Evolutionary conservation across 73 alveolate genomes (phyloP), one percentile per base, ranked within the genome.

Genomic region (Paramecium caudatum): DNA sequence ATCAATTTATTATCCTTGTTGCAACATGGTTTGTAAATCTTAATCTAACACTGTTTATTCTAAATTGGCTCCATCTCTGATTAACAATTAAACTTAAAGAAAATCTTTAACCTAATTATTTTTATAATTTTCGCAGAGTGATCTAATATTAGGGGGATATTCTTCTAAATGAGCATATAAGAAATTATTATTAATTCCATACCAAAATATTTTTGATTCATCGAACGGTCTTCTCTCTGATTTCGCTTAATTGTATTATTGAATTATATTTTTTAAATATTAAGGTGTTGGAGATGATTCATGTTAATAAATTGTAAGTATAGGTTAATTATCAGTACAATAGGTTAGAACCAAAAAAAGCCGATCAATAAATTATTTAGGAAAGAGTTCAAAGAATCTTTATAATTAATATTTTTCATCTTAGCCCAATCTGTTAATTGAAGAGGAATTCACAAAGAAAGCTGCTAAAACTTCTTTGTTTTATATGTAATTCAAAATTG

Each of bases 361-460:
- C 41, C 21, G 23, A 0, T 55, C 1, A 23, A 23, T 27, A 5
- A 55, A 55, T 2, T 37, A 19, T 55, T 55, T 4, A 27, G 23
- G 80, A 10, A 55, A 55, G 23, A 55, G 30, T 55, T 55, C 80
- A 55, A 55, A 55, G 30, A 55, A 55, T 55, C 80, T 55, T 55
- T 55, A 7, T 0, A 55, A 27, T 0, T 17, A 27, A 6, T 55
- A 55, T 1, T 10, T 8, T 55, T 55, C 80, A 27, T 55, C 80
- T 55, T 55, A 55, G 8, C 80, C 80, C 7, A 55, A 55, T 55
- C 80, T 55, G 30, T 55, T 55, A 23, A 55, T 55, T 55, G 80
- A 55, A 55, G 80, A 37, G 23, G 80, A 55, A 27, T 55, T 55
- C 16, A 55, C 80, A 55, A 55, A 55, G 12, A 55, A 23, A 27